A percentile compares a stretch with the other conserved stretches of the same genome.
phyloP scores from a whole-genome alignment of 139 green algal genomes.

The Nannochloris sp. region DNA sequence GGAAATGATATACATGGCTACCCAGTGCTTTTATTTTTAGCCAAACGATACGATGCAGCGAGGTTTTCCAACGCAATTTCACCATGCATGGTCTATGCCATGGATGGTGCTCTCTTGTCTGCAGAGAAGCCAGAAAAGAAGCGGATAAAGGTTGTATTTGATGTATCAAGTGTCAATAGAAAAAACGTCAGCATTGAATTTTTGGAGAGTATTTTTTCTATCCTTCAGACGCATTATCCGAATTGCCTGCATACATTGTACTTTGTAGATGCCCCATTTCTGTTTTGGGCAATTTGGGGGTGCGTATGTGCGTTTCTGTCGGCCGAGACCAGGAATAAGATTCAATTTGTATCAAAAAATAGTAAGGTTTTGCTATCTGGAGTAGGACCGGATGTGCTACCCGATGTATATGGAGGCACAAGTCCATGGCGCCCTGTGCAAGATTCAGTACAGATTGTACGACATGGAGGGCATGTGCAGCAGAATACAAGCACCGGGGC shows the following conservation, averaged over 20 bases:
- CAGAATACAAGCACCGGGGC: too few relatives aligned
- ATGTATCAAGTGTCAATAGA: conserved; percentile 29
- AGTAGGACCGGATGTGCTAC: conserved; percentile 37
- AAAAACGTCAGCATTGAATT: conserved; percentile 42
- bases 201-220: conserved; percentile 44
- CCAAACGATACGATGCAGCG: conserved; percentile 2
- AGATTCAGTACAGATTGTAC: too few relatives aligned
- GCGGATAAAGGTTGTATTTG: conserved; percentile 35
- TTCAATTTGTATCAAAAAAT: conserved; percentile 37
- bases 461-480: too few relatives aligned
- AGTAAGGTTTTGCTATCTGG: conserved; percentile 7
- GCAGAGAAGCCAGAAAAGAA: conserved; percentile 28
- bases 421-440: conserved; percentile 23
- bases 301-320: conserved; percentile 52
- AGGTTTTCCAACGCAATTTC: conserved; percentile 18
- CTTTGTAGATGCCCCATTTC: conserved; percentile 50
- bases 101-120: conserved; percentile 29
- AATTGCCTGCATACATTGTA: conserved; percentile 41
- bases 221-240: conserved; percentile 51
- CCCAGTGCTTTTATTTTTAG: conserved; percentile 29
- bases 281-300: conserved; percentile 62
- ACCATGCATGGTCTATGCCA: conserved; percentile 24
- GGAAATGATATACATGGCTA: conserved; percentile 19
- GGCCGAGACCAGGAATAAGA: conserved; percentile 42
- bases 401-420: conserved; percentile 38